phyloP scores from a whole-genome alignment of 2,329 filamentous ascomycete genomes.

The Emydomyces testavorans region DNA sequence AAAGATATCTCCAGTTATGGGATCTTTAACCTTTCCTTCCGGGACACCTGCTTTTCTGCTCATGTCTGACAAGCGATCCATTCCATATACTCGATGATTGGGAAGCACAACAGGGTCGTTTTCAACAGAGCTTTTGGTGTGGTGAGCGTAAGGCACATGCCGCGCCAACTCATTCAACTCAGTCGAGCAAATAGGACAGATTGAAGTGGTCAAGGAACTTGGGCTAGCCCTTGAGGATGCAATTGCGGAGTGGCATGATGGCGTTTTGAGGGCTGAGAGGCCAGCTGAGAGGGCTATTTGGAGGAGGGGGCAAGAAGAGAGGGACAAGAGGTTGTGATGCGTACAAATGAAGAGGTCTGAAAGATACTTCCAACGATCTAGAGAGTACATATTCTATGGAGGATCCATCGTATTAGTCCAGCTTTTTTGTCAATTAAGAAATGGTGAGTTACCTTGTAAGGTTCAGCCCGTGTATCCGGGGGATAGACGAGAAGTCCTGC shows the following conservation, averaged over 20 bases:
- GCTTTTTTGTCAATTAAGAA: background rate
- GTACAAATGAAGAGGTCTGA: slow-evolving; percentile 71
- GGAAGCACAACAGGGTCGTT: slow-evolving; percentile 76
- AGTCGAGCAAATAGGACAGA: slow-evolving; percentile 92
- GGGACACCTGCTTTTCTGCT: slow-evolving; percentile 61
- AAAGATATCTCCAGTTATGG: slow-evolving; percentile 61
- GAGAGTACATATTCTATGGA: slow-evolving; percentile 58
- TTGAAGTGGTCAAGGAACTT: slow-evolving; percentile 50
- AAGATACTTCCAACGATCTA: slow-evolving; percentile 61
- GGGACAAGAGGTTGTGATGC: slow-evolving; percentile 72
- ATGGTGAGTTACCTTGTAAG: slow-evolving; percentile 43
- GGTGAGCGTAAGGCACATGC: slow-evolving; percentile 85
- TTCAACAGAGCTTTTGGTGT: slow-evolving; percentile 87
- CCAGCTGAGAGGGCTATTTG: slow-evolving; percentile 85
- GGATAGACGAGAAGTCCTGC: slow-evolving; percentile 70
- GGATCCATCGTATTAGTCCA: slow-evolving; percentile 1
- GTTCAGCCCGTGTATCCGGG: slow-evolving; percentile 48
- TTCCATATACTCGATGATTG: slow-evolving; percentile 75
- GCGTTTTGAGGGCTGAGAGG: slow-evolving; percentile 89
- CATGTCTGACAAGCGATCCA: slow-evolving; percentile 59
- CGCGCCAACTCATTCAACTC: slow-evolving; percentile 86
- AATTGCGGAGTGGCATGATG: slow-evolving; percentile 67
- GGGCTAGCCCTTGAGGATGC: slow-evolving; percentile 45
- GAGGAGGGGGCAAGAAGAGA: slow-evolving; percentile 72
- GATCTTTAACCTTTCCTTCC: slow-evolving; percentile 59